Evolutionary conservation across 2,329 filamentous ascomycete species (phyloP).

Genomic region (Metarhizium anisopliae): DNA sequence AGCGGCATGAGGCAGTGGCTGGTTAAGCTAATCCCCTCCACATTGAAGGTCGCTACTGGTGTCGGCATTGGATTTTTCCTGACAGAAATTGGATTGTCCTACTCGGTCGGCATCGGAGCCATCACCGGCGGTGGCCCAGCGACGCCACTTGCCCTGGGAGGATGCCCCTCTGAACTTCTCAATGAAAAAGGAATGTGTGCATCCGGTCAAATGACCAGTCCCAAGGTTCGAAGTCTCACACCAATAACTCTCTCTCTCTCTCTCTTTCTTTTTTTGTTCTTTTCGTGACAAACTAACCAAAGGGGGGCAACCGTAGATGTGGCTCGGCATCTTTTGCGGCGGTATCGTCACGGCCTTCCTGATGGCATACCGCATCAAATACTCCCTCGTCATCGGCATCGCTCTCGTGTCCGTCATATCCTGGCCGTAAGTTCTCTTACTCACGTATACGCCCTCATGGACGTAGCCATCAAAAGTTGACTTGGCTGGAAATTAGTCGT

Average conservation of each 20-base stretch:
- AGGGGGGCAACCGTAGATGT: slow-evolving; percentile 45
- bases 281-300: slow-evolving; percentile 3
- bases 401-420: slow-evolving; percentile 63
- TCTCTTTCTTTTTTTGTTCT: too few relatives aligned
- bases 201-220: slow-evolving; percentile 64
- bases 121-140: slow-evolving; percentile 58
- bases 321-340: slow-evolving; percentile 76
- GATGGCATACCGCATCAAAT: slow-evolving; percentile 70
- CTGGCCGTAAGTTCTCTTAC: slow-evolving; percentile 50
- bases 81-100: slow-evolving; percentile 59
- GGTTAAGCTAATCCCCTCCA: slow-evolving; percentile 54
- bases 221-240: slow-evolving; percentile 42
- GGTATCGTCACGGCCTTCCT: slow-evolving; percentile 72
- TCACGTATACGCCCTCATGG: neutral
- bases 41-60: slow-evolving; percentile 56
- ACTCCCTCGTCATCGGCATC: slow-evolving; percentile 67
- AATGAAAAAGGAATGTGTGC: slow-evolving; percentile 39
- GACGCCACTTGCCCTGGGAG: slow-evolving; percentile 69
- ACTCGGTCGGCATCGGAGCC: slow-evolving; percentile 73
- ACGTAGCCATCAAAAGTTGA: neutral
- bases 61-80: slow-evolving; percentile 58
- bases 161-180: slow-evolving; percentile 53
- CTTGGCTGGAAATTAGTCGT: slow-evolving; percentile 31
- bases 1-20: slow-evolving; percentile 68
- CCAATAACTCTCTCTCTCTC: too few relatives aligned